Percentiles rank a stretch among this genome's conserved stretches.
phyloP scores from a whole-genome alignment of 2,329 filamentous ascomycete genomes.

The Nemania sp. region DNA sequence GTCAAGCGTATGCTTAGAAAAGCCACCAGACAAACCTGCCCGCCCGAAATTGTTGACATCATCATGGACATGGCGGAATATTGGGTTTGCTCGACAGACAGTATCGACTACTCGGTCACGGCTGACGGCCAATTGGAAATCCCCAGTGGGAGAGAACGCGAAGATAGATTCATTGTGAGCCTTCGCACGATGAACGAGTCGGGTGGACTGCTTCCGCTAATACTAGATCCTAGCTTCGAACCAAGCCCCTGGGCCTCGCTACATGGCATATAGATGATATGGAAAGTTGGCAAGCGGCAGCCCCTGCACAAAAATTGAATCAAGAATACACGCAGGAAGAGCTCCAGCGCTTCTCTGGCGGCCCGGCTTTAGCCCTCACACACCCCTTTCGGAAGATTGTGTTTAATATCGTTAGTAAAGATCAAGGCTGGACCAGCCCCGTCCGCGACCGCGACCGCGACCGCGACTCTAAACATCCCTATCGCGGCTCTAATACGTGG shows the following conservation, averaged over 20 bases:
- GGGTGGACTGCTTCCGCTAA: constrained; percentile 14
- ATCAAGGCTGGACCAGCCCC: constrained; percentile 72
- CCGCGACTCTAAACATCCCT: constrained; percentile 53
- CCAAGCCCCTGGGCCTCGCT: constrained; percentile 56
- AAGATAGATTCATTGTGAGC: constrained; percentile 58
- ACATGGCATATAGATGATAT: constrained; percentile 46
- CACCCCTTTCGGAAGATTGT: constrained; percentile 70
- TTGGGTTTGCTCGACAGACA: constrained; percentile 65
- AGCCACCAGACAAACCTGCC: constrained; percentile 59
- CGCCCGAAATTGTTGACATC: constrained; percentile 66
- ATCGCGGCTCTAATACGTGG: constrained; percentile 68
- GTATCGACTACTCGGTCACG: constrained; percentile 46
- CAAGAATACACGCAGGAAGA: constrained; percentile 51
- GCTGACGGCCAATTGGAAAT: constrained; percentile 32
- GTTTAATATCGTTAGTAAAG: constrained; percentile 67
- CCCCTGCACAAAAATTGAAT: constrained; percentile 39
- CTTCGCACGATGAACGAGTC: background rate
- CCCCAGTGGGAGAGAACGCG: constrained; percentile 39
- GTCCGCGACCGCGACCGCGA: no score
- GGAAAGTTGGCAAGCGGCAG: constrained; percentile 43
- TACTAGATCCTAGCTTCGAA: constrained; percentile 52
- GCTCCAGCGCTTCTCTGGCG: constrained; percentile 55
- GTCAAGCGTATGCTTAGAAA: constrained; percentile 62
- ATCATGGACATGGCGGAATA: constrained; percentile 72
- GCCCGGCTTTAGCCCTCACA: constrained; percentile 56